phyloP scores from a whole-genome alignment of 805 yeast genomes.

The Teunomyces atbi region DNA sequence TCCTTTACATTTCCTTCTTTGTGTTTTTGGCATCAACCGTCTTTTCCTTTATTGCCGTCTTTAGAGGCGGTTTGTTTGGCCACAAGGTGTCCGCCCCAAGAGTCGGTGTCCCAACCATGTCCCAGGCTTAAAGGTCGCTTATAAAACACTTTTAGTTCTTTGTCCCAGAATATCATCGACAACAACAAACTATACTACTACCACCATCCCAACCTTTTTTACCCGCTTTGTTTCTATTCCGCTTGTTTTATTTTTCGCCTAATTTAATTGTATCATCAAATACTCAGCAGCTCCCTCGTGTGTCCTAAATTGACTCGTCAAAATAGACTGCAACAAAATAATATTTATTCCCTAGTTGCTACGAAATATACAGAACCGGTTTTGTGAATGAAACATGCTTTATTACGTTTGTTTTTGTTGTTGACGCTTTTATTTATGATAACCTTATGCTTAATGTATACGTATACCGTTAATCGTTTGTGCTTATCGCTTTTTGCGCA shows the following conservation, averaged over 20 bases:
- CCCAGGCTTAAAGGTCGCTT: slow-evolving; percentile 63
- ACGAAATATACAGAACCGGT: neutral
- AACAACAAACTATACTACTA: neutral
- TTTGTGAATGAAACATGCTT: neutral
- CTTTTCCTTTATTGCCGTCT: slow-evolving; percentile 56
- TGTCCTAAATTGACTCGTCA: neutral
- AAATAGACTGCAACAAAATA: neutral
- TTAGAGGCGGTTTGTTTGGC: slow-evolving; percentile 49
- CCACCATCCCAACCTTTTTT: neutral
- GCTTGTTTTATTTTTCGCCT: slow-evolving; percentile 1
- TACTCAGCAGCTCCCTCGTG: neutral
- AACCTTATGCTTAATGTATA: neutral
- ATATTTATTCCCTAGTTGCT: neutral
- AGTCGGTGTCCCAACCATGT: slow-evolving; percentile 87
- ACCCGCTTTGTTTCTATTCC: slow-evolving; percentile 1
- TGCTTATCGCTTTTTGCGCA: slow-evolving; percentile 43
- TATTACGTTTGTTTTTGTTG: neutral
- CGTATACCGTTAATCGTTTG: neutral
- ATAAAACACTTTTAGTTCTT: slow-evolving; percentile 1
- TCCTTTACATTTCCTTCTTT: slow-evolving; percentile 81
- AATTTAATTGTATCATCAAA: slow-evolving; percentile 1
- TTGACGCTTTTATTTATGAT: neutral
- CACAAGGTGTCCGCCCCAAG: slow-evolving; percentile 52
- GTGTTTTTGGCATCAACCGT: slow-evolving; percentile 66
- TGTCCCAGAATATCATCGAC: neutral